These are phyloP conservation scores for Pseudopithomyces maydicus DNA, from an alignment of 2,329 filamentous ascomycete genomes.

Conservation along the genomic window DNA sequence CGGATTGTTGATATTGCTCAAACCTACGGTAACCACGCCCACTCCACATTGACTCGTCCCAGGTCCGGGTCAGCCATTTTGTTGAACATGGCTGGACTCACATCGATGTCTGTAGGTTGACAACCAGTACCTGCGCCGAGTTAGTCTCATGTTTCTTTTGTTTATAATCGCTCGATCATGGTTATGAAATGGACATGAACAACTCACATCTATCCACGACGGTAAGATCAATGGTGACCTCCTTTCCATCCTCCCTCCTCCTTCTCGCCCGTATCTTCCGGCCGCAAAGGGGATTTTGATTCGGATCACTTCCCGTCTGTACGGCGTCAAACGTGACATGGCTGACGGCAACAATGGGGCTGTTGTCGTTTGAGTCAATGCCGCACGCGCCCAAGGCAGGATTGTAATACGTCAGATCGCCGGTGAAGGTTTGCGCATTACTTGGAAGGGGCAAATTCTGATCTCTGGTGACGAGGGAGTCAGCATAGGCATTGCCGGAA, in stretches of 20 bases:
- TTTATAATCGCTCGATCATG: too few species aligned
- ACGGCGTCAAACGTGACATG: constrained; percentile 69
- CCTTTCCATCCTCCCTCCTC: constrained; percentile 49
- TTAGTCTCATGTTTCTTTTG: constrained; percentile 15
- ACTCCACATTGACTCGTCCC: constrained; percentile 56
- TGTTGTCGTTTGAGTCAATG: constrained; percentile 55
- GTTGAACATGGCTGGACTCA: constrained; percentile 54
- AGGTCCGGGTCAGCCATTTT: constrained; percentile 52
- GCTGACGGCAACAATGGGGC: constrained; percentile 70
- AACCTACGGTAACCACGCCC: constrained; percentile 53
- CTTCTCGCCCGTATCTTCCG: constrained; percentile 66
- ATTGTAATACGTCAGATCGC: constrained; percentile 72
- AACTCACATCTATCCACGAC: constrained; percentile 70
- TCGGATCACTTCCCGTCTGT: constrained; percentile 56
- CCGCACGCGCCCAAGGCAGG: constrained; percentile 74
- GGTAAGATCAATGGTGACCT: constrained; percentile 62
- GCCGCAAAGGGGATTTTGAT: constrained; percentile 71
- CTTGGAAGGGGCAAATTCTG: constrained; percentile 58
- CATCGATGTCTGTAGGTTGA: constrained; percentile 55
- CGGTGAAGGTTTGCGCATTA: constrained; percentile 59
- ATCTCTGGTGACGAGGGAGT: constrained; percentile 20
- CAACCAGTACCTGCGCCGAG: constrained; percentile 51
- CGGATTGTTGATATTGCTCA: constrained; percentile 15
- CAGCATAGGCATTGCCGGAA: constrained; percentile 4
- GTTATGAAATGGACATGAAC: not conserved